Conservation (phyloP, 805 yeast genomes). For the Wickerhamomyces strasburgensis region DNA sequence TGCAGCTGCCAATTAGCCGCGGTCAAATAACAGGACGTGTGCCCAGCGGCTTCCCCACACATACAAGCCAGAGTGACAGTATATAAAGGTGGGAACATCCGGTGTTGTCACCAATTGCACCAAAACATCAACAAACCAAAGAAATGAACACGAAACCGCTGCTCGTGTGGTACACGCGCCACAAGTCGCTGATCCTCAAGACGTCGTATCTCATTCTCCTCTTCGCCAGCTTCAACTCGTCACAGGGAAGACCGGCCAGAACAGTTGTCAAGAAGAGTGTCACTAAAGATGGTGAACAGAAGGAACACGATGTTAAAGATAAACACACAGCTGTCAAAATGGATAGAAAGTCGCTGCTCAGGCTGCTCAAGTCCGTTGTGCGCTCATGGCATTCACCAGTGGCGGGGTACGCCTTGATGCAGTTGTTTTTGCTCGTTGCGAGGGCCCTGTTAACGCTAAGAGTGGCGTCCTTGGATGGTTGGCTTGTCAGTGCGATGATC, state of each 20-base stretch:
- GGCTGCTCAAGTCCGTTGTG: slow-evolving; percentile 14
- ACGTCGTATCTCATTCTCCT: slow-evolving; percentile 24
- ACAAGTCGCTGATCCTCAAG: slow-evolving; percentile 23
- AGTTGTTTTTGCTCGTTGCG: slow-evolving; percentile 44
- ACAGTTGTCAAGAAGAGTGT: background rate
- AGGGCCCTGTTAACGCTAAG: slow-evolving; percentile 73
- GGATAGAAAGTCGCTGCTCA: slow-evolving; percentile 11
- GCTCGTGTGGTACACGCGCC: slow-evolving; percentile 22
- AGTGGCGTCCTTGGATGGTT: slow-evolving; percentile 85
- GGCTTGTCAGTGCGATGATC: slow-evolving; percentile 74
- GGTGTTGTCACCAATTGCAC: background rate
- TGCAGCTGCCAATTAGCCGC: background rate
- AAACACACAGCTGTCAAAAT: slow-evolving; percentile 2
- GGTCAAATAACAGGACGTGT: too few species aligned
- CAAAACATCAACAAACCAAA: background rate
- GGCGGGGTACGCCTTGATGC: slow-evolving; percentile 19
- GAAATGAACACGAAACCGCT: slow-evolving; percentile 1
- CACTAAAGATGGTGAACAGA: background rate
- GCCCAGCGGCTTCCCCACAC: background rate
- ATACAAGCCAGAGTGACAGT: background rate
- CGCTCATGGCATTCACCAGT: slow-evolving; percentile 24
- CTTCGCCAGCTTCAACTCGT: slow-evolving; percentile 22
- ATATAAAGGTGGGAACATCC: background rate
- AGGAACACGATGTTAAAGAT: background rate
- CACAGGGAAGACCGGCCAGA: slow-evolving; percentile 6